Percentiles rank a stretch among this genome's conserved stretches.
phyloP scores from a whole-genome alignment of 2,329 filamentous ascomycete genomes.

The Nemania sp. region DNA sequence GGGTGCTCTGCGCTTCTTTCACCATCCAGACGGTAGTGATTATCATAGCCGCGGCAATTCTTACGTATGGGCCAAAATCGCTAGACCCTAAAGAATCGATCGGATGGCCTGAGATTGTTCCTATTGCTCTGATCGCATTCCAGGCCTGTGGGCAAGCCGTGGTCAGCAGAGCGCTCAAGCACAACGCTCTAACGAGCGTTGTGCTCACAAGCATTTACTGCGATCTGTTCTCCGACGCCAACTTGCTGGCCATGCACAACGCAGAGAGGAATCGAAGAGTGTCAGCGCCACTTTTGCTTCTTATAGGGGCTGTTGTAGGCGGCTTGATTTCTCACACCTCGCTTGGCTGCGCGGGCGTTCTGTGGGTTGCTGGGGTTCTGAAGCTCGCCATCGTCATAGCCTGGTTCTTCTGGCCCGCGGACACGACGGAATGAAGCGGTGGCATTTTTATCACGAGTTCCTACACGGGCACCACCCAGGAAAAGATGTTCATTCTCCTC shows the following conservation, averaged over 20 bases:
- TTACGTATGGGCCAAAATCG: constrained; percentile 52
- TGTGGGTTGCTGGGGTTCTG: constrained; percentile 63
- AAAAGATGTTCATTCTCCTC: background rate
- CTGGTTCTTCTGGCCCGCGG: constrained; percentile 66
- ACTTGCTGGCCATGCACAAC: constrained; percentile 52
- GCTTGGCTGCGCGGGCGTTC: constrained; percentile 55
- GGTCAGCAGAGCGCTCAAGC: constrained; percentile 70
- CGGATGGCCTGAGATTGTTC: constrained; percentile 65
- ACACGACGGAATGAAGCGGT: constrained; percentile 34
- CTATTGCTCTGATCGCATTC: constrained; percentile 72
- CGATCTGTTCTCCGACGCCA: constrained; percentile 72
- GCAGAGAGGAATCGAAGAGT: constrained; percentile 56
- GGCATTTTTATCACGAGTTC: background rate
- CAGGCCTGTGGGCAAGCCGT: constrained; percentile 80
- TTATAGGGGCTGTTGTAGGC: constrained; percentile 55
- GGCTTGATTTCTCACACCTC: constrained; percentile 54
- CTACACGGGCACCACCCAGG: background rate
- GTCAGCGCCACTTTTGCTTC: constrained; percentile 53
- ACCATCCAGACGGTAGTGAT: constrained; percentile 56
- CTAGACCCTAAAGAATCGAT: constrained; percentile 48
- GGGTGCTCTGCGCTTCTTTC: constrained; percentile 67
- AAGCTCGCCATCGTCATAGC: constrained; percentile 60
- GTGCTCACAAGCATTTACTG: constrained; percentile 83
- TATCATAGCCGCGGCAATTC: constrained; percentile 56
- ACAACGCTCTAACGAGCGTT: constrained; percentile 74